Base-by-base conservation (phyloP, 2,329 filamentous ascomycete genomes). In the Bisporella sp. region DNA sequence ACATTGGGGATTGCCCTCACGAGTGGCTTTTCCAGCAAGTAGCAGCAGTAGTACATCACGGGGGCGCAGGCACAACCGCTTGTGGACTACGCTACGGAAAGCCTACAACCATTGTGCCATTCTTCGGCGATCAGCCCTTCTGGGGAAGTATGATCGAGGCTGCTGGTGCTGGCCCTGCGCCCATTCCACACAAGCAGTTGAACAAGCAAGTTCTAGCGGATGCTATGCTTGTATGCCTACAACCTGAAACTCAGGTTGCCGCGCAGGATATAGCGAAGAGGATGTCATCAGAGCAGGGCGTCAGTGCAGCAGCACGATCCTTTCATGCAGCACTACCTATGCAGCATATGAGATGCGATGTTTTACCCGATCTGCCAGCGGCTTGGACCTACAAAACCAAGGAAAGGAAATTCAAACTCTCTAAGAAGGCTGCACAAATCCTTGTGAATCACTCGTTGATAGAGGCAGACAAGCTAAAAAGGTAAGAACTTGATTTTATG, bases 361-460 rank as follows among this genome's bases (percentile, higher is more conserved):
- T 57, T 1, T 21, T 73, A 1, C 59, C 58, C 4, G 72, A 78
- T 32, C 69, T 70, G 1, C 70, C 73, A 2, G 78, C 78, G 0
- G 69, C 69, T 0, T 81, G 77, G 78, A 63, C 68, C 13, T 63
- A 75, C 31, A 54, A 51, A 28, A 46, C 39, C 6, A 75, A 53
- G 42, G 33, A 48, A 30, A 11, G 48, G 57, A 41, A 12, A 4
- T 31, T 56, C 66, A 69, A 71, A 44, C 62, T 82, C 0, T 77
- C 72, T 4, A 69, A 76, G 1, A 60, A 78, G n/a, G 79, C 79
- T 3, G 77, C 77, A 0, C 71, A 78, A 40, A 63, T 81, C 0
- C 58, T 82, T 5, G 68, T 76, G 3, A 69, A 77, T 47, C 69
- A 74, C 56, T 72, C 73, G 53, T 76, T 75, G 59, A 64, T 82